Base-by-base conservation (phyloP, 208 protist species). In the Wallacemonas collosoma region DNA sequence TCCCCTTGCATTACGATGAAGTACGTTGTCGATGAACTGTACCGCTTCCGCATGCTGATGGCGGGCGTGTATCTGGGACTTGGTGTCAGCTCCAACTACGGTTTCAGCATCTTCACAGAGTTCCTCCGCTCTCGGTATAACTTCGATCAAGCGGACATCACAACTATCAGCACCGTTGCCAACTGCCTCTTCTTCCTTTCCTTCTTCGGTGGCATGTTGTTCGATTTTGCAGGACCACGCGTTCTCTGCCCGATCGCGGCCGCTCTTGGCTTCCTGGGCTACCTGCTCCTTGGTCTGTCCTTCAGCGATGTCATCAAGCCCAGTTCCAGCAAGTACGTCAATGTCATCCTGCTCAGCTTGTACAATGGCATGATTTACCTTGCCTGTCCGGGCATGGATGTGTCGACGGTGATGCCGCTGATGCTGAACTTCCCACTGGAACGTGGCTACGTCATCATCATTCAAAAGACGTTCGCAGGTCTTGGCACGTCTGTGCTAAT, bases 391-490 rank as follows among this genome's bases (percentile, higher is more conserved):
- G 48, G 82, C 17, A 71, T 95, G 77, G 90, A 95, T 73, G 83
- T 81, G 43, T 70, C 70, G 17, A 81, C 81, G 45, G 57, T 95
- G 43, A 93, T 95, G 85, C 79, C 90, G 66, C 80, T 93, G n/a
- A 91, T 95, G 85, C 70, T 87, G 26, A 88, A 93, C 80, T 95
- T 93, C 64, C 90, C 90, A 11, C 63, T 89, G 41, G 84, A 92
- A 48, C 77, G 86, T 4, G 90, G 90, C 38, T 90, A 84, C 71
- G 81, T 93, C 60, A 83, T 95, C 38, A 81, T 92, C 54, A 88
- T 93, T 58, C 81, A 90, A 64, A 95, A 95, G 74, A 93, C 90
- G 12, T 93, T 93, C 62, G 82, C 82, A 15, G 90, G 90, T 15
- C 82, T 95, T 39, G 90, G 90, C 36, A 88, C 87, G n/a, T 82